Conservation (phyloP, 2,329 filamentous ascomycete genomes). For the Cryoendolithus antarcticus region DNA sequence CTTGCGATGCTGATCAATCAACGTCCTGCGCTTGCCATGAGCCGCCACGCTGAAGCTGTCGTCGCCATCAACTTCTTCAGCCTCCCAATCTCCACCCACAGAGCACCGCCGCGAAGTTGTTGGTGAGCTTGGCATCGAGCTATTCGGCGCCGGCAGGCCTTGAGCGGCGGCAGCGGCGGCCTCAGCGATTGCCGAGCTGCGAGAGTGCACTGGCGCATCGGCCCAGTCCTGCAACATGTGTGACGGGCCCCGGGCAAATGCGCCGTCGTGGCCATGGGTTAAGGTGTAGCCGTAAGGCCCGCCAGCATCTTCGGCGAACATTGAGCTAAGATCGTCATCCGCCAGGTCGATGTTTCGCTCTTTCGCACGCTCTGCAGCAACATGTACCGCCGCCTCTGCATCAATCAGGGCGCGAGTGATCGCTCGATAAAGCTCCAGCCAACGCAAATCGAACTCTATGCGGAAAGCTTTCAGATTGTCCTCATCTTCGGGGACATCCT, state of each 20-base stretch:
- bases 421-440: conserved; percentile 6
- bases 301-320: conserved; percentile 7
- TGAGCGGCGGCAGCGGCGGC: conserved; percentile 1
- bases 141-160: conserved; percentile 1
- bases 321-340: conserved; percentile 5
- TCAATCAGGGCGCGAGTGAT: conserved; percentile 10
- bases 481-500: conserved; percentile 5
- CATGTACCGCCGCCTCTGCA: conserved; percentile 9
- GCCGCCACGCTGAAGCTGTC: conserved; percentile 13
- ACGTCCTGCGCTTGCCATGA: conserved; percentile 7
- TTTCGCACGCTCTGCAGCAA: conserved; percentile 4
- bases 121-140: not conserved
- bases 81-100: conserved; percentile 7
- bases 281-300: too few relatives aligned
- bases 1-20: conserved; percentile 11
- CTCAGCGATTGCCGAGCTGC: conserved; percentile 1
- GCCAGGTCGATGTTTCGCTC: conserved; percentile 6
- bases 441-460: conserved; percentile 7
- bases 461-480: conserved; percentile 6
- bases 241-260: too few relatives aligned
- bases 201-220: not conserved
- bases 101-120: not conserved
- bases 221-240: not conserved
- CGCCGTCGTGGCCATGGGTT: too few relatives aligned
- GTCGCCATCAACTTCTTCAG: conserved; percentile 9